Evolutionary conservation across 805 yeast species (phyloP), one percentile per base, ranked within the genome.

Genomic region (Pichia nakasei): DNA sequence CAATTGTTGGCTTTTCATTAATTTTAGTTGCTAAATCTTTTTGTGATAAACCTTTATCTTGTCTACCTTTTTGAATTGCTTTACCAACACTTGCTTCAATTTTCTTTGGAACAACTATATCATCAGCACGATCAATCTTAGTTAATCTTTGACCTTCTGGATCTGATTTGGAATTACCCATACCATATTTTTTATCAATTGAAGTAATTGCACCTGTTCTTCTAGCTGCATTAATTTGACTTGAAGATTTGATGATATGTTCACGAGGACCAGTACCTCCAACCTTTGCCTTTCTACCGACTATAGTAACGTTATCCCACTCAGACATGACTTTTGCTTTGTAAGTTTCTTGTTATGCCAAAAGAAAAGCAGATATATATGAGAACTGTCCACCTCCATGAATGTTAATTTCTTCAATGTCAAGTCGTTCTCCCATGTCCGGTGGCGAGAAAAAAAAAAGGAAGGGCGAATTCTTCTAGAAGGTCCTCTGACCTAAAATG

Each of bases 91-190:
- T 67, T 13, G 75, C 69, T 45, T 87, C 95, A 42, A 93, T 67
- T 68, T 89, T 93, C 68, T 89, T 83, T 46, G 95, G 95, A 18
- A 93, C 84, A 44, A 87, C 94, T 51, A 91, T 88, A 56, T 89
- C 97, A 57, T 88, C 94, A 41, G 87, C 81, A 64, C 95, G 82
- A 65, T 93, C 98, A 55, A 93, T 76, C 70, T 80, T 91, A 51
- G 98, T 82, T 61, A 93, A 72, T 64, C 95, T 78, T 72, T 93
- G 98, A 41, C 97, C 98, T 61, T 91, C 97, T 26, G 86, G 82
- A 54, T 84, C 81, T 45, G 78, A 70, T 53, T 67, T 72, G 43
- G 69, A 62, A 66, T 83, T 85, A 44, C 81, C 69, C 22, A 74
- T 64, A 42, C 83, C 83, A 66, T 85, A 93, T 67, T 91, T 93